These are phyloP conservation scores for Fusarium humuli DNA, from an alignment of 2,329 filamentous ascomycete species.

Conservation along the genomic window DNA sequence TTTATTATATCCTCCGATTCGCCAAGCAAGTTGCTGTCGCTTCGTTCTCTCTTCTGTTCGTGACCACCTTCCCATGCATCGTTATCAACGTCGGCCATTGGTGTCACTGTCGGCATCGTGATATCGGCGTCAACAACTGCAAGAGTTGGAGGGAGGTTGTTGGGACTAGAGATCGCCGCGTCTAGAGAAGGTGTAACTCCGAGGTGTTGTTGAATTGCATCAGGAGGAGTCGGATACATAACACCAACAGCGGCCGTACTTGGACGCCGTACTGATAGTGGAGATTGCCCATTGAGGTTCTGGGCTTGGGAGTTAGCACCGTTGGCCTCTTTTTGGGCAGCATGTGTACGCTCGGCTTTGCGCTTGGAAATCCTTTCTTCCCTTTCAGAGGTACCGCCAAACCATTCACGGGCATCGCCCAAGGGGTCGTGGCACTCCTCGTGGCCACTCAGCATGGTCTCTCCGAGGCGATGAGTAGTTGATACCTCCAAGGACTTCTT, in stretches of 20 bases:
- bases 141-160: slow-evolving; percentile 53
- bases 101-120: slow-evolving; percentile 35
- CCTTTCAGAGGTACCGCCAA: slow-evolving; percentile 56
- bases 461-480: slow-evolving; percentile 55
- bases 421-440: slow-evolving; percentile 63
- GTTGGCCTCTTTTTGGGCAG: slow-evolving; percentile 56
- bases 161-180: slow-evolving; percentile 66
- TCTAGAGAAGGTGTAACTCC: slow-evolving; percentile 69
- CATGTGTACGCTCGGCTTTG: slow-evolving; percentile 62
- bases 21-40: slow-evolving; percentile 56
- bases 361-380: slow-evolving; percentile 62
- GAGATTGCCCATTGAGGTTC: slow-evolving; percentile 63
- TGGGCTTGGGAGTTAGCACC: slow-evolving; percentile 57
- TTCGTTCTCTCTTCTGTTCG: slow-evolving; percentile 61
- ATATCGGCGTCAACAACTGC: slow-evolving; percentile 50
- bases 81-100: slow-evolving; percentile 41
- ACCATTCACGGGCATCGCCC: slow-evolving; percentile 62
- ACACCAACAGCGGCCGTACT: slow-evolving; percentile 62
- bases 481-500: slow-evolving; percentile 58
- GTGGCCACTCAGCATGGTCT: slow-evolving; percentile 52
- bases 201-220: slow-evolving; percentile 67
- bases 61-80: slow-evolving; percentile 51
- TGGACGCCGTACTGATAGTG: slow-evolving; percentile 62
- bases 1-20: slow-evolving; percentile 73
- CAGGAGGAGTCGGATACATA: slow-evolving; percentile 79